Evolutionary conservation across 2,329 filamentous ascomycete genomes (phyloP), one percentile per base, ranked within the genome.

Genomic region (Amylocarpus encephaloides): DNA sequence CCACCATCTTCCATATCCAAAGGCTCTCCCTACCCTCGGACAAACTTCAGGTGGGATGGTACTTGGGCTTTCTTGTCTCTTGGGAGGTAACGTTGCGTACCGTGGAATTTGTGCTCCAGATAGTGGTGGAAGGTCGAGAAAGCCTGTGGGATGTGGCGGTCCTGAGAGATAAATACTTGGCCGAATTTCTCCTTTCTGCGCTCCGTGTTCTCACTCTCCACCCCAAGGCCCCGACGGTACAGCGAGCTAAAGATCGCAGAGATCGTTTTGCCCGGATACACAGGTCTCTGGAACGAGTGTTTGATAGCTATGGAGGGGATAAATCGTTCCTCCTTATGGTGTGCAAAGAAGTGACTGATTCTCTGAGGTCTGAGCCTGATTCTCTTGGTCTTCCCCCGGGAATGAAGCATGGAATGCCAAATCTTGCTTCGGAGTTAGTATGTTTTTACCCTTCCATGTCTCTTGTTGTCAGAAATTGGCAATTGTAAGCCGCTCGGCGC

Each of bases 51-150:
- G 46, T 65, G 2, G 67, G 67, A 36, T 65, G 63, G 54, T 68
- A 70, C 53, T 57, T 71, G 12, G 68, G 69, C 5, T 67, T 67
- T 47, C 58, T 72, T 10, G 66, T 64, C 0, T 70, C 67, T 53
- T 72, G 69, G 70, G 69, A 72, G 50, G 64, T 69, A 38, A 65
- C 66, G 10, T 48, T 69, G 43, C 63, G 70, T 16, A 61, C 63
- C 10, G 58, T 71, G 6, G 70, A 71, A 51, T 67, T 70, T 52
- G 62, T 68, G 5, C 60, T 71, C 15, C 67, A 70, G 50, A 59
- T 63, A 30, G 50, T 71, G 15, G 55, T 61, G 15, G 69, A 71
- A 34, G 64, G 65, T n/a, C 62, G 67, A 18, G 68, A 71, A 9
- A 63, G 48, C 32, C 57, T 70, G 9, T 58, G 57, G 55, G 55